phyloP scores from a whole-genome alignment of 306 rosid species.

The Purshia tridentata region DNA sequence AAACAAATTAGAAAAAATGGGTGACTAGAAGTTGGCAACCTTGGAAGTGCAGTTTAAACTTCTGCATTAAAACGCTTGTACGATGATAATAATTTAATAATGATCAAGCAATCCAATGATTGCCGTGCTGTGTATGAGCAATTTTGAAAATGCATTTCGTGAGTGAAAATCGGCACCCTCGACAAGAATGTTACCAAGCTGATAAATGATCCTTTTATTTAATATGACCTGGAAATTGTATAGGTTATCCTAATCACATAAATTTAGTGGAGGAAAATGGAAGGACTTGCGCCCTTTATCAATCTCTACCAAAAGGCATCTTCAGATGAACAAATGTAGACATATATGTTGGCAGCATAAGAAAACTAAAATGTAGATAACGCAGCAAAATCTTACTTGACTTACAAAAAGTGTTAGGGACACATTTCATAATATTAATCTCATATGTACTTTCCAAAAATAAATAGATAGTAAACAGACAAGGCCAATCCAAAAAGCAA shows the following conservation, averaged over 20 bases:
- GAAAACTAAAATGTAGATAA: not conserved
- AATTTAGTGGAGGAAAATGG: not conserved
- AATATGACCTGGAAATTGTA: too few relatives aligned
- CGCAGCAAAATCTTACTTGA: not conserved
- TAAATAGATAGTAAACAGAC: slow-evolving; percentile 44
- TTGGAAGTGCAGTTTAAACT: not conserved
- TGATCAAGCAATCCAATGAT: too few relatives aligned
- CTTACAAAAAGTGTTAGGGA: slow-evolving; percentile 9
- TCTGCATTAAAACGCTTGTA: not conserved
- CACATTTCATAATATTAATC: slow-evolving; percentile 30
- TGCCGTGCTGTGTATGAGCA: too few relatives aligned
- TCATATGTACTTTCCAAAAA: slow-evolving; percentile 37
- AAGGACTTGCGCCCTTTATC: not conserved
- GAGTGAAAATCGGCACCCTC: too few relatives aligned
- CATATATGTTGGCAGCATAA: not conserved
- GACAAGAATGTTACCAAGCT: too few relatives aligned
- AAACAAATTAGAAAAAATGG: too few relatives aligned
- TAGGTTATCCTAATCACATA: too few relatives aligned
- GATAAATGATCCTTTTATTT: too few relatives aligned
- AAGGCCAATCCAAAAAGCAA: slow-evolving; percentile 51
- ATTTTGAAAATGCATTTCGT: too few relatives aligned
- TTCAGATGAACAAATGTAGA: not conserved
- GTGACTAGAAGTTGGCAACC: too few relatives aligned
- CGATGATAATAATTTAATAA: too few relatives aligned
- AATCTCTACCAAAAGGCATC: not conserved